phyloP scores from a whole-genome alignment of 306 rosid genomes.

The Bauhinia variegata region DNA sequence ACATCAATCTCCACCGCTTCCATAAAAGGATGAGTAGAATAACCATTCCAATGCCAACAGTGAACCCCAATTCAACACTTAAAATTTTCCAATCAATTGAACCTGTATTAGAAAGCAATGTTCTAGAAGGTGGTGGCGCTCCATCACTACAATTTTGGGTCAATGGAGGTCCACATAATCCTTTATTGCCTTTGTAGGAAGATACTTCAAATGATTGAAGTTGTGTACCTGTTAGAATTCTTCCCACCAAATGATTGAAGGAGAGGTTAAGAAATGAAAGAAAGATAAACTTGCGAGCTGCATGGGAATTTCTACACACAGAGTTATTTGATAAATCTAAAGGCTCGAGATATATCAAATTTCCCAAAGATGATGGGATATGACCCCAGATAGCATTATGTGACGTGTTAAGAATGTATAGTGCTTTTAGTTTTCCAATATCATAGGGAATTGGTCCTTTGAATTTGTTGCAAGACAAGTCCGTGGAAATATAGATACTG shows the following conservation, averaged over 20 bases:
- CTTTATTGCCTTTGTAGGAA: slow-evolving; percentile 28
- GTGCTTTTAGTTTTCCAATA: slow-evolving; percentile 21
- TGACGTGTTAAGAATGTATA: slow-evolving; percentile 39
- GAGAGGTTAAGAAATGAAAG: too few species aligned
- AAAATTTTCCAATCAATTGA: slow-evolving; percentile 33
- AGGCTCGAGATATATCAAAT: slow-evolving; percentile 35
- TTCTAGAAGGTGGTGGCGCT: neutral
- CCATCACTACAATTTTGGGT: neutral
- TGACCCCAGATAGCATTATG: slow-evolving; percentile 36
- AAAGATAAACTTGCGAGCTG: too few species aligned
- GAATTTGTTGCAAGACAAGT: slow-evolving; percentile 42
- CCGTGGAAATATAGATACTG: slow-evolving; percentile 9
- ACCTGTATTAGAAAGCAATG: neutral
- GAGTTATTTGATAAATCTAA: slow-evolving; percentile 53
- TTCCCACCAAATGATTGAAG: too few species aligned
- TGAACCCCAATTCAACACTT: slow-evolving; percentile 38
- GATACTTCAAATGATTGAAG: slow-evolving; percentile 26
- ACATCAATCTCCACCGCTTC: slow-evolving; percentile 31
- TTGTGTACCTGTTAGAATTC: slow-evolving; percentile 28
- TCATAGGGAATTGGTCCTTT: neutral
- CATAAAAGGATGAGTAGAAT: slow-evolving; percentile 26
- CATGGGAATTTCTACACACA: too few species aligned
- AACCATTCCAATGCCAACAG: slow-evolving; percentile 34
- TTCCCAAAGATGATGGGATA: slow-evolving; percentile 33
- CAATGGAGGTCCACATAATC: slow-evolving; percentile 42